These are phyloP conservation scores for Neonectria ditissima DNA, from an alignment of 2,329 filamentous ascomycete species.

Conservation along the genomic window DNA sequence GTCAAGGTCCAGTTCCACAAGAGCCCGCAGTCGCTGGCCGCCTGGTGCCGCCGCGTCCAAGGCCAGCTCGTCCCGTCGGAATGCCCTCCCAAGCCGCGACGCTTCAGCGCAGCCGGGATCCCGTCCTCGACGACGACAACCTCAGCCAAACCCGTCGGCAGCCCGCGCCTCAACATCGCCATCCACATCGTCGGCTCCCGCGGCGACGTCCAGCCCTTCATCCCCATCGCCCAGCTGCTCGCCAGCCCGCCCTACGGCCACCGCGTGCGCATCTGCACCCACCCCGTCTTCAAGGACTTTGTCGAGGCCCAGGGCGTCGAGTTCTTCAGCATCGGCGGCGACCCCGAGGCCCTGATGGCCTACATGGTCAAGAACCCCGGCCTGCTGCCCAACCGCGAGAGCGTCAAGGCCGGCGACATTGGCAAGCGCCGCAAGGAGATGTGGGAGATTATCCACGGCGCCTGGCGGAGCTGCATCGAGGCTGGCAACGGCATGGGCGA, in stretches of 20 bases:
- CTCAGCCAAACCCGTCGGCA: conserved; percentile 30
- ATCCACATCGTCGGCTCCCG: conserved; percentile 51
- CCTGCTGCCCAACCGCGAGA: conserved; percentile 51
- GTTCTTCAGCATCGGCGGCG: conserved; percentile 69
- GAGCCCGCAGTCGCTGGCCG: conserved; percentile 41
- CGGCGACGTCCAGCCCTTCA: conserved; percentile 63
- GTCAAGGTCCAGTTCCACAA: conserved; percentile 48
- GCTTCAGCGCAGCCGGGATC: conserved; percentile 36
- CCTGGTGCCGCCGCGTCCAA: conserved; percentile 44
- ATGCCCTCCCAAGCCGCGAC: conserved; percentile 26
- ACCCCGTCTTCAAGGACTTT: conserved; percentile 65
- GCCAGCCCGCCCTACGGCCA: conserved; percentile 57
- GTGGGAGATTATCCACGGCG: conserved; percentile 53
- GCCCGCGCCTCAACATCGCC: conserved; percentile 47
- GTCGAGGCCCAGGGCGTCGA: conserved; percentile 65
- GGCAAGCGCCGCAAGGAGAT: conserved; percentile 51
- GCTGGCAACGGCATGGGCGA: conserved; percentile 49
- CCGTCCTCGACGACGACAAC: too few relatives aligned
- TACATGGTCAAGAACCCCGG: conserved; percentile 57
- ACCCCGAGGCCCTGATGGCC: conserved; percentile 62
- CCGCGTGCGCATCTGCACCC: conserved; percentile 68
- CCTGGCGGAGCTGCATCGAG: conserved; percentile 53
- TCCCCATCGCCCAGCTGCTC: conserved; percentile 65
- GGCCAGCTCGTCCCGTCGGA: conserved; percentile 24
- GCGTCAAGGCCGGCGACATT: conserved; percentile 52